phyloP scores from a whole-genome alignment of 1,139 yeast species.

The Ogataea hybrid region DNA sequence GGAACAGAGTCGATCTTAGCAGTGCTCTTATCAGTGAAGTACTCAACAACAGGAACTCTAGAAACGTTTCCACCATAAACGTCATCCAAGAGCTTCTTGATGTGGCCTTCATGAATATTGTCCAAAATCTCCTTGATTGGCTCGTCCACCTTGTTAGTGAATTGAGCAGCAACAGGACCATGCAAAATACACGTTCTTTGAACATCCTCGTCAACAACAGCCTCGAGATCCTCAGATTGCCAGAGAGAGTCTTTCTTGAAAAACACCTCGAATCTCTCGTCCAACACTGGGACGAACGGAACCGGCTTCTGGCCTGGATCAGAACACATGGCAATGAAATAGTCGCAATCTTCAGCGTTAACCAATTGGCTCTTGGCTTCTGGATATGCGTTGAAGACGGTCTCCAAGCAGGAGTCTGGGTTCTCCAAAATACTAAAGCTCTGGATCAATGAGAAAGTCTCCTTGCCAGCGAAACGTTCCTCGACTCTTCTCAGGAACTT shows the following conservation, averaged over 20 bases:
- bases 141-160: conserved; percentile 80
- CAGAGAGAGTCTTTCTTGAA: conserved; percentile 98
- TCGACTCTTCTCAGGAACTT: conserved; percentile 89
- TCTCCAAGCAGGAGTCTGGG: conserved; percentile 61
- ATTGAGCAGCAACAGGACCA: conserved; percentile 98
- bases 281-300: conserved; percentile 94
- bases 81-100: conserved; percentile 63
- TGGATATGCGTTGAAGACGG: conserved; percentile 67
- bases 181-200: conserved; percentile 97
- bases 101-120: conserved; percentile 86
- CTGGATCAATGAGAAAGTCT: conserved; percentile 69
- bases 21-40: conserved; percentile 54
- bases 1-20: conserved; percentile 29
- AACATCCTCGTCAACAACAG: conserved; percentile 94
- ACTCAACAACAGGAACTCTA: conserved; percentile 82
- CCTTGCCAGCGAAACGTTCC: conserved; percentile 78
- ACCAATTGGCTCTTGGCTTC: conserved; percentile 77
- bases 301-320: conserved; percentile 94
- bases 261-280: conserved; percentile 91
- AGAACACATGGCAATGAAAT: conserved; percentile 79
- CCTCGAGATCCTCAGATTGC: conserved; percentile 97
- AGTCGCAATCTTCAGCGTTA: conserved; percentile 94
- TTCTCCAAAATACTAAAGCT: conserved; percentile 62
- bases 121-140: conserved; percentile 92
- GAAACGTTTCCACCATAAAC: conserved; percentile 68